Conservation (phyloP, 2,329 filamentous ascomycete species). For the Penicillium sp. region DNA sequence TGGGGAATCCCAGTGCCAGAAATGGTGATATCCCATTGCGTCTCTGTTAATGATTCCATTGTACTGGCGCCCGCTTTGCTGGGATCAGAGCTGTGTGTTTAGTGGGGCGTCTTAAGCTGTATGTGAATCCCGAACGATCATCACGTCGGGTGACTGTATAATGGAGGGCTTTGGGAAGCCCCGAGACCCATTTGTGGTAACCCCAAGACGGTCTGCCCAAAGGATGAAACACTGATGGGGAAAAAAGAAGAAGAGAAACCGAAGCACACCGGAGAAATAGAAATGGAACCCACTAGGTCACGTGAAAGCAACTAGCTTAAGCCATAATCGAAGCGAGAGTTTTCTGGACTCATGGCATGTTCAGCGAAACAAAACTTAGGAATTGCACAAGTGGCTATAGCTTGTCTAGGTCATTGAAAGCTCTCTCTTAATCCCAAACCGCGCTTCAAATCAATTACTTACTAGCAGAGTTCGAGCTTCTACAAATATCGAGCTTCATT, state of each 20-base stretch:
- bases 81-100: constrained; percentile 27
- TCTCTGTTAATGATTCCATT: constrained; percentile 78
- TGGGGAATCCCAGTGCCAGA: constrained; percentile 78
- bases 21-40: constrained; percentile 79
- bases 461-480: not conserved
- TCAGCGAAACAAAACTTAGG: not conserved
- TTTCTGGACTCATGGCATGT: not conserved
- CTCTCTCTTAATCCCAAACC: not conserved
- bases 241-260: constrained; percentile 20
- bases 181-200: constrained; percentile 28
- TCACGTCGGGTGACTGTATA: constrained; percentile 27
- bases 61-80: constrained; percentile 19
- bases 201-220: constrained; percentile 17
- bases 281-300: constrained; percentile 25
- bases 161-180: constrained; percentile 19
- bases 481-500: not conserved
- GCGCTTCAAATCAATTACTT: not conserved
- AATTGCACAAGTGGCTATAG: not conserved
- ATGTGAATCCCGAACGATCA: constrained; percentile 26
- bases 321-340: not conserved
- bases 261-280: constrained; percentile 25
- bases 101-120: constrained; percentile 21
- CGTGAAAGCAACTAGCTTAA: constrained; percentile 21
- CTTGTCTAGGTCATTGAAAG: not conserved
- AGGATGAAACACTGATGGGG: constrained; percentile 18